Evolutionary conservation across 192 early-diverging fungal genomes (phyloP).

Genomic region (Rhizophagus sp.): DNA sequence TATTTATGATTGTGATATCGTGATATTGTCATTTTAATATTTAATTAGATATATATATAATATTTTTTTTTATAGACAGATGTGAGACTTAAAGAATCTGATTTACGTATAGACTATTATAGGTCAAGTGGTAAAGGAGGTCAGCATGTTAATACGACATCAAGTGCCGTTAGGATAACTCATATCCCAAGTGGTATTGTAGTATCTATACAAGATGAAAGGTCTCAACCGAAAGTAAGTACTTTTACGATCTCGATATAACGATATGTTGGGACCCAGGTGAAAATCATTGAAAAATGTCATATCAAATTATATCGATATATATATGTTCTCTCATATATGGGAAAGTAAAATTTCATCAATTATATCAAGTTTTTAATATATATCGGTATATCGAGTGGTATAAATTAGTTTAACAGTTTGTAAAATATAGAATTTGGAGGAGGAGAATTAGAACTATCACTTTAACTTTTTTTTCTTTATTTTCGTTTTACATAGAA

Average conservation of each 20-base stretch:
- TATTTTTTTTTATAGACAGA: conserved; percentile 45
- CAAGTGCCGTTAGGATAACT: conserved; percentile 90
- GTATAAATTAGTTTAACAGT: too few relatives aligned
- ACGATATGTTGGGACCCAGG: too few relatives aligned
- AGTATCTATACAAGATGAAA: conserved; percentile 86
- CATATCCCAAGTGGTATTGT: conserved; percentile 90
- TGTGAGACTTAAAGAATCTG: conserved; percentile 64
- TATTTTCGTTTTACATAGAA: conserved; percentile 54
- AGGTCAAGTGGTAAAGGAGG: conserved; percentile 83
- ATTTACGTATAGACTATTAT: conserved; percentile 72
- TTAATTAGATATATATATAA: background rate
- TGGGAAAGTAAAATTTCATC: too few relatives aligned
- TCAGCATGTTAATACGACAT: conserved; percentile 95
- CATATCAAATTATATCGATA: too few relatives aligned
- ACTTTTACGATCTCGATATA: background rate
- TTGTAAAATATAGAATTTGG: too few relatives aligned
- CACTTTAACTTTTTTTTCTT: too few relatives aligned
- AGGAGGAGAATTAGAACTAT: too few relatives aligned
- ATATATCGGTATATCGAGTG: too few relatives aligned
- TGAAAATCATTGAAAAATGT: too few relatives aligned
- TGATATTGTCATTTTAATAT: too few relatives aligned
- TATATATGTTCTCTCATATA: too few relatives aligned
- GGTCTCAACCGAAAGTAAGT: conserved; percentile 81
- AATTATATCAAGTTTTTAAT: too few relatives aligned
- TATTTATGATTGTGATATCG: background rate